Evolutionary conservation across 768 basidiomycete genomes (phyloP).

Genomic region (Tulasnella sp.): DNA sequence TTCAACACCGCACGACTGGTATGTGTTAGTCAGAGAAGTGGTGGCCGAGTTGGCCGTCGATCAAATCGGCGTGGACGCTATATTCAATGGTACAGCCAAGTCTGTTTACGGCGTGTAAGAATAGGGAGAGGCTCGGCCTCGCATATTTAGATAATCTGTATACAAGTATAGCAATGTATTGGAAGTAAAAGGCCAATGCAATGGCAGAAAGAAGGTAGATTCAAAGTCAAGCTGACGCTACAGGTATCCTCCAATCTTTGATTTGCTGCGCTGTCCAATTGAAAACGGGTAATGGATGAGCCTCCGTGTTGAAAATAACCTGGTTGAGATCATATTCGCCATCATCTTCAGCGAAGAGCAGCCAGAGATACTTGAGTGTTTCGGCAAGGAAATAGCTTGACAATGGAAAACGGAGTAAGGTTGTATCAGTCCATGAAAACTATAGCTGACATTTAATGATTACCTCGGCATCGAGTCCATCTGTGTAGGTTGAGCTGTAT

Average conservation of each 20-base stretch:
- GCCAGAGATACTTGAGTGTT: conserved; percentile 60
- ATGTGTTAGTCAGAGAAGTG: conserved; percentile 66
- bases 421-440: conserved; percentile 17
- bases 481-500: conserved; percentile 29
- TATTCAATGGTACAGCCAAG: conserved; percentile 49
- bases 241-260: neutral
- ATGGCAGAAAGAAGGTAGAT: neutral
- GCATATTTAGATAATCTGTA: too few relatives aligned
- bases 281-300: neutral
- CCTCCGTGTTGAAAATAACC: conserved; percentile 28
- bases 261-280: neutral
- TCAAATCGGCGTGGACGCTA: conserved; percentile 62
- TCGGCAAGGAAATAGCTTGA: conserved; percentile 46
- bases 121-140: neutral
- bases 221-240: neutral
- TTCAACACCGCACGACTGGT: conserved; percentile 60
- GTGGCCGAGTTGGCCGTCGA: conserved; percentile 72
- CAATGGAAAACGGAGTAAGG: neutral
- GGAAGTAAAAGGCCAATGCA: neutral
- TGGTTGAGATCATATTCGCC: conserved; percentile 34
- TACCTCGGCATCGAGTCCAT: conserved; percentile 68
- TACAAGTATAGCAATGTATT: too few relatives aligned
- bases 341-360: conserved; percentile 58
- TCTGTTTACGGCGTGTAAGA: conserved; percentile 30
- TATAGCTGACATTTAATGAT: conserved; percentile 19